A percentile compares a stretch with the other conserved stretches of the same genome.
Conservation (phyloP, 176 grass and related monocot species). For the Areca catechu region DNA sequence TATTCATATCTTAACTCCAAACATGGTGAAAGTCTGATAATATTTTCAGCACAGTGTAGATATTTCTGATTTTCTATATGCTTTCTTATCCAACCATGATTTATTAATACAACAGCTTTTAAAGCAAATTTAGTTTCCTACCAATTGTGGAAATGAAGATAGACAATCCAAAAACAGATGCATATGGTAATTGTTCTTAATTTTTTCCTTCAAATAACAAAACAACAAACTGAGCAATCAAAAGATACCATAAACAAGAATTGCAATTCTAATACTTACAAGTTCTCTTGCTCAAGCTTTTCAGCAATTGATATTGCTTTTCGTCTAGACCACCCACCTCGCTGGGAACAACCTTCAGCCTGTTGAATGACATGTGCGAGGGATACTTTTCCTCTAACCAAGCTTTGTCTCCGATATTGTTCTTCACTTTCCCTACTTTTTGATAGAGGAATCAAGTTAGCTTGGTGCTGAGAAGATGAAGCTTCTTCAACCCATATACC, state of each 20-base stretch:
- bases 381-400: conserved; percentile 23
- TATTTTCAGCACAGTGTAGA: too few relatives aligned
- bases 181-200: not conserved
- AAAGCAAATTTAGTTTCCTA: too few relatives aligned
- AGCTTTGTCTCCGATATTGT: conserved; percentile 6
- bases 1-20: too few relatives aligned
- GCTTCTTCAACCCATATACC: conserved; percentile 30
- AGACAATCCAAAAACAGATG: not conserved
- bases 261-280: conserved; percentile 44
- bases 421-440: conserved; percentile 29
- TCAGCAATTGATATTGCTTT: conserved; percentile 84
- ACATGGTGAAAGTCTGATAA: too few relatives aligned
- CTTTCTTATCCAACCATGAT: too few relatives aligned
- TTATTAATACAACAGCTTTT: too few relatives aligned
- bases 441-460: conserved; percentile 21
- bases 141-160: too few relatives aligned
- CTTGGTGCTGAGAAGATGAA: conserved; percentile 39
- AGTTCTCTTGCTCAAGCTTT: conserved; percentile 90
- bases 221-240: not conserved
- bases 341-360: conserved; percentile 15
- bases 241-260: not conserved
- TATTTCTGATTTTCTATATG: too few relatives aligned
- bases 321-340: conserved; percentile 41
- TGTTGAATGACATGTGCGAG: conserved; percentile 19
- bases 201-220: not conserved